These are phyloP conservation scores for Aureobasidium pullulans DNA, from an alignment of 2,329 filamentous ascomycete species.

Conservation along the genomic window DNA sequence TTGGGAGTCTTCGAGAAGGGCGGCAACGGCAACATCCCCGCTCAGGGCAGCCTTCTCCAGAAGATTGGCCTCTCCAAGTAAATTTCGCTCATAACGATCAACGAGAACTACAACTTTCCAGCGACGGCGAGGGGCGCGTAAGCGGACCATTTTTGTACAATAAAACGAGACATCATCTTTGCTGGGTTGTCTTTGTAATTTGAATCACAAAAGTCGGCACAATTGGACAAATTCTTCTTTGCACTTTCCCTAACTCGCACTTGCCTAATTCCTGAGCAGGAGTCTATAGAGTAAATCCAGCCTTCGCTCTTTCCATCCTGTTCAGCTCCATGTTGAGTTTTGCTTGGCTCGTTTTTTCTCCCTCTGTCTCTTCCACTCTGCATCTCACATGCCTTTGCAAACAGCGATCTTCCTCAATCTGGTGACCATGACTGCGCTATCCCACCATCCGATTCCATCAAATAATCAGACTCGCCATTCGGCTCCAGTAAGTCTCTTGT, in stretches of 20 bases:
- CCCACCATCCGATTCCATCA: background rate
- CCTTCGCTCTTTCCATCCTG: conserved; percentile 3
- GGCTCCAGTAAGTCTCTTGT: background rate
- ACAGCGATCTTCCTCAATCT: background rate
- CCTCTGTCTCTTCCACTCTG: background rate
- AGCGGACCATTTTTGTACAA: conserved; percentile 6
- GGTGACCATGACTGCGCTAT: background rate
- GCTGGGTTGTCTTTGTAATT: conserved; percentile 1
- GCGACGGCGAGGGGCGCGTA: background rate
- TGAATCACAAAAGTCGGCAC: conserved; percentile 12
- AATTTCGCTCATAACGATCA: conserved; percentile 8
- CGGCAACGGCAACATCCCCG: conserved; percentile 26
- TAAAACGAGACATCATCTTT: conserved; percentile 6
- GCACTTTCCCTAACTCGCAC: background rate
- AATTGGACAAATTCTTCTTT: background rate
- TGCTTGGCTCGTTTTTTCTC: background rate
- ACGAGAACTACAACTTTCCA: conserved; percentile 5
- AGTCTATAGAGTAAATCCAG: background rate
- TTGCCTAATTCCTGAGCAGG: background rate
- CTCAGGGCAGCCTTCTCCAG: conserved; percentile 40
- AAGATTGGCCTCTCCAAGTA: conserved; percentile 50
- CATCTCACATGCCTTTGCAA: background rate
- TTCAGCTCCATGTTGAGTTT: background rate
- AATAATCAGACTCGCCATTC: background rate
- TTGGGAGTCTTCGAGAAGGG: conserved; percentile 66